Conservation (phyloP, 192 early-diverging fungal genomes). For the Entomortierella chlamydospora region DNA sequence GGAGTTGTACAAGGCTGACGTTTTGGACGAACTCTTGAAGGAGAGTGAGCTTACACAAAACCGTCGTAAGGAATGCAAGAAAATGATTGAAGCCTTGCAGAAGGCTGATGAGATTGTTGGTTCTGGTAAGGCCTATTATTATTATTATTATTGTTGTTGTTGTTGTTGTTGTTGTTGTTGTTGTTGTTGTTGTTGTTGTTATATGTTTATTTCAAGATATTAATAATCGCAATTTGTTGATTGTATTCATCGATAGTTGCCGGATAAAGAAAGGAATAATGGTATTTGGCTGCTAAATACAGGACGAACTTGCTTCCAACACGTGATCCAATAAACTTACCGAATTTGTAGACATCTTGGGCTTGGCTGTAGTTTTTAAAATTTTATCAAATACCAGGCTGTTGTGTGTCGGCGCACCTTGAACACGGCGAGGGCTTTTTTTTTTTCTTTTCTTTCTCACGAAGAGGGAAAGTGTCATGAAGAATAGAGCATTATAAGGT, state of each 20-base stretch:
- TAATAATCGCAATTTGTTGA: no score
- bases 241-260: not conserved
- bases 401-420: no score
- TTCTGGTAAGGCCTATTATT: constrained; percentile 17
- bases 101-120: constrained; percentile 78
- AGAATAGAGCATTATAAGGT: not conserved
- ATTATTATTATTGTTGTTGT: not conserved
- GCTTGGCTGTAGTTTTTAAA: no score
- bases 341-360: no score
- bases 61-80: constrained; percentile 94
- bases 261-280: constrained; percentile 8
- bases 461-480: not conserved
- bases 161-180: no score
- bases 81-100: constrained; percentile 96
- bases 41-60: constrained; percentile 94
- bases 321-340: no score
- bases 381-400: no score
- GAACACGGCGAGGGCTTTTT: no score
- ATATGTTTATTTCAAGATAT: no score
- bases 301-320: no score
- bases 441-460: not conserved
- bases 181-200: no score
- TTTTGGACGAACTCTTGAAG: constrained; percentile 93
- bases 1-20: constrained; percentile 97
- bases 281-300: no score